Evolutionary conservation across 306 rosid species (phyloP).

Genomic region (Prunus davidiana): DNA sequence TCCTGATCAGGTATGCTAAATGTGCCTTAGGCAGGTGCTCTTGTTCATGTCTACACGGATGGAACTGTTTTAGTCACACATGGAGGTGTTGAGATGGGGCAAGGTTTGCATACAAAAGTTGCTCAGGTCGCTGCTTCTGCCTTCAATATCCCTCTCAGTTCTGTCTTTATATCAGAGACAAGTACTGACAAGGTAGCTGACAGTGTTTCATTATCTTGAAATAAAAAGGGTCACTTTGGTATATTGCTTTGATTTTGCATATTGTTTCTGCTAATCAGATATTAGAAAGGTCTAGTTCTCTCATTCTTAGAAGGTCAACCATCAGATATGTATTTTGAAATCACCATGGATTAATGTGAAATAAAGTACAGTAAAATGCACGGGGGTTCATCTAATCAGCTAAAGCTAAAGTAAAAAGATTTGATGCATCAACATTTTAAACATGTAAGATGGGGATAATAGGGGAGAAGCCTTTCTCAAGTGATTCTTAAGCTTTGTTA

Average conservation of each 20-base stretch:
- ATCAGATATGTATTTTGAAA: not conserved
- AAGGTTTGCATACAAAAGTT: conserved; percentile 94
- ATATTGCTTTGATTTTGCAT: not conserved
- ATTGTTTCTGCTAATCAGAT: not conserved
- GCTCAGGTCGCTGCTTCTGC: conserved; percentile 98
- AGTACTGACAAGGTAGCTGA: conserved; percentile 88
- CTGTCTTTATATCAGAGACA: conserved; percentile 92
- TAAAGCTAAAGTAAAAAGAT: not conserved
- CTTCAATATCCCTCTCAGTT: conserved; percentile 75
- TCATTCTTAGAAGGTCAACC: not conserved
- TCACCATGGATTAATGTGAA: not conserved
- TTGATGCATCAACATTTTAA: not conserved
- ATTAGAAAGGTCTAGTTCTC: not conserved
- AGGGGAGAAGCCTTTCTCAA: not conserved
- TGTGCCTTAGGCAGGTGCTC: conserved; percentile 85
- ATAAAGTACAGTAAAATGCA: not conserved
- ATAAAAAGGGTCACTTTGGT: not conserved
- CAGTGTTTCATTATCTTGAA: not conserved
- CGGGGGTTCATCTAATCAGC: not conserved
- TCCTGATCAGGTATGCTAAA: conserved; percentile 13
- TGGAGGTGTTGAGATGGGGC: conserved; percentile 99
- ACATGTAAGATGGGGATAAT: not conserved
- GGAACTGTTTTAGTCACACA: conserved; percentile 94
- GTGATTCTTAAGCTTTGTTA: not conserved
- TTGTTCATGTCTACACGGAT: conserved; percentile 94